Evolutionary conservation across 1,284 basidiomycete genomes (phyloP).

Genomic region (Macrocybe sp.): DNA sequence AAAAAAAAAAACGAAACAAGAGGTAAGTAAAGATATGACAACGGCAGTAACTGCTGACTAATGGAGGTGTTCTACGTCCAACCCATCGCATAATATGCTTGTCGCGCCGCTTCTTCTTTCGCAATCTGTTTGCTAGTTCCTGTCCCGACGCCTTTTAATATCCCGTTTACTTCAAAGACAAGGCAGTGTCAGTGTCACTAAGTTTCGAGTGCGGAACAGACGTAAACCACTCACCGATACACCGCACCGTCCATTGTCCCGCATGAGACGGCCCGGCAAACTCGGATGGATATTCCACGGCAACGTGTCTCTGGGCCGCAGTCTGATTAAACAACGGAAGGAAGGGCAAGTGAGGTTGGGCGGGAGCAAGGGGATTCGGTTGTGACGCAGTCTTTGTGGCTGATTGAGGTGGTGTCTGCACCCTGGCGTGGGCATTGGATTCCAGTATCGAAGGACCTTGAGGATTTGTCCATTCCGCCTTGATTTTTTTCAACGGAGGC

Average conservation of each 20-base stretch:
- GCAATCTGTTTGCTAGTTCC: conserved; percentile 66
- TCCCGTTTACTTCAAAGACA: conserved; percentile 54
- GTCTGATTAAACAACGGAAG: conserved; percentile 70
- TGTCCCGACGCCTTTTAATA: conserved; percentile 55
- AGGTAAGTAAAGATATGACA: too few species aligned
- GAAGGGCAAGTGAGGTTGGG: conserved; percentile 54
- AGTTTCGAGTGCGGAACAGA: not conserved
- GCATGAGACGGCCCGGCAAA: conserved; percentile 63
- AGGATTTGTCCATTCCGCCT: not conserved
- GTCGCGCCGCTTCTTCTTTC: conserved; percentile 67
- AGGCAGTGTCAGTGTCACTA: conserved; percentile 9
- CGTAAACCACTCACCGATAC: conserved; percentile 43
- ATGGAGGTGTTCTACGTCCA: conserved; percentile 40
- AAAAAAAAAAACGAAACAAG: too few species aligned
- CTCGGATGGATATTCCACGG: conserved; percentile 51
- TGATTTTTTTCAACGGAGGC: too few species aligned
- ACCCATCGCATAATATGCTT: conserved; percentile 67
- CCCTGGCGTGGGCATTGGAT: conserved; percentile 3
- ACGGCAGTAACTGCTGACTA: too few species aligned
- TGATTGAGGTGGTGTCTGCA: conserved; percentile 13
- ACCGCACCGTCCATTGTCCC: conserved; percentile 58
- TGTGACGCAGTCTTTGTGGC: conserved; percentile 17
- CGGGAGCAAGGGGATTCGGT: conserved; percentile 52
- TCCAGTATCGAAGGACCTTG: not conserved
- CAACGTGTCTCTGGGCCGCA: conserved; percentile 56